Conservation (phyloP, 768 basidiomycete genomes). For the Auriscalpium vulgare region DNA sequence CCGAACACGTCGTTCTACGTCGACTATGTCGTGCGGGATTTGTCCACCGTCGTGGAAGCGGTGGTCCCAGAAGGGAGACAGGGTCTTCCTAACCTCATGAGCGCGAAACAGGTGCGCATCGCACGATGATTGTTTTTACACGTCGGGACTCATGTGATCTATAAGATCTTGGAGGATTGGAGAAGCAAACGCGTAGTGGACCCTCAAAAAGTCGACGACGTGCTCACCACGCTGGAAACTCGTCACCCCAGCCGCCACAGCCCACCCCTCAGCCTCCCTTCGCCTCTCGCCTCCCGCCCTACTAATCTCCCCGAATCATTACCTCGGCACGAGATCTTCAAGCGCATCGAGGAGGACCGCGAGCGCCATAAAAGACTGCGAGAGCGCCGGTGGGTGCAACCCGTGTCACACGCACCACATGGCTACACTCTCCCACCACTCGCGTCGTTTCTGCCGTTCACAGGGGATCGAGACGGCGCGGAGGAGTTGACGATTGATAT, state of each 20-base stretch:
- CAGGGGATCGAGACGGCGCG: slow-evolving; percentile 42
- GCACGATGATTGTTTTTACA: neutral
- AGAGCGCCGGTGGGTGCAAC: slow-evolving; percentile 89
- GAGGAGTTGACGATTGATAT: slow-evolving; percentile 65
- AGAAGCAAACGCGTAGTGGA: slow-evolving; percentile 78
- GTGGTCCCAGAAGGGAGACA: slow-evolving; percentile 89
- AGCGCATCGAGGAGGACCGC: slow-evolving; percentile 86
- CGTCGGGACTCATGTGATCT: neutral
- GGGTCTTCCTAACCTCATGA: slow-evolving; percentile 80
- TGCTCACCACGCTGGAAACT: slow-evolving; percentile 45
- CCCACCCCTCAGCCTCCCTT: slow-evolving; percentile 14
- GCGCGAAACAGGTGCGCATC: slow-evolving; percentile 71
- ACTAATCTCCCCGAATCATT: slow-evolving; percentile 17
- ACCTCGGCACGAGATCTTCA: slow-evolving; percentile 58
- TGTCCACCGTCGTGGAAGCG: slow-evolving; percentile 66
- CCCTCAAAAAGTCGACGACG: slow-evolving; percentile 68
- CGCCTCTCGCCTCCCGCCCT: slow-evolving; percentile 15
- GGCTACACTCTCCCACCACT: slow-evolving; percentile 35
- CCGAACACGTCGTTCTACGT: slow-evolving; percentile 54
- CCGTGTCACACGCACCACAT: slow-evolving; percentile 45
- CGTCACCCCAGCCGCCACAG: slow-evolving; percentile 28
- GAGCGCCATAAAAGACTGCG: slow-evolving; percentile 89
- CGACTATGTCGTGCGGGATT: slow-evolving; percentile 69
- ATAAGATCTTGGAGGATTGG: slow-evolving; percentile 88
- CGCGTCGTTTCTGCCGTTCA: slow-evolving; percentile 54